Evolutionary conservation across 768 basidiomycete species (phyloP).

Genomic region (Auriculariales sp.): DNA sequence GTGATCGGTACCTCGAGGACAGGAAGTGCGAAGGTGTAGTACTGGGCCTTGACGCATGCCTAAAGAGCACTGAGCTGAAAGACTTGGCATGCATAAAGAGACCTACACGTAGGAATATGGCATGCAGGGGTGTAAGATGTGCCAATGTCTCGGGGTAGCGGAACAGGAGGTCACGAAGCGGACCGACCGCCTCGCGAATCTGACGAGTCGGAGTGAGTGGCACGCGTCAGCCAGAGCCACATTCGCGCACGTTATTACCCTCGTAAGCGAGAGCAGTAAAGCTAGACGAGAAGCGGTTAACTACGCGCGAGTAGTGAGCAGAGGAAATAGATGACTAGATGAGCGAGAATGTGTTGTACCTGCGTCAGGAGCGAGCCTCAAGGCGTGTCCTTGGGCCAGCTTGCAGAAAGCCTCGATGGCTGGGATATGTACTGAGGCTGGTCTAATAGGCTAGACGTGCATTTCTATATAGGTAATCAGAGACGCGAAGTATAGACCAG

Average conservation of each 20-base stretch:
- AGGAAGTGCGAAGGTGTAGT: conserved; percentile 43
- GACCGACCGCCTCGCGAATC: conserved; percentile 34
- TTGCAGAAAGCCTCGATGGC: conserved; percentile 44
- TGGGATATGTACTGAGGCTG: conserved; percentile 24
- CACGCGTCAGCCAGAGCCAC: too few relatives aligned
- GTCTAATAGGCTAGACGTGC: conserved; percentile 35
- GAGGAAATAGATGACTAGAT: conserved; percentile 17
- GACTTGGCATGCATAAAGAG: not conserved
- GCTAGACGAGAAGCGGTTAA: not conserved
- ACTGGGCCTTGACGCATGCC: conserved; percentile 40
- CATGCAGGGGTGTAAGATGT: conserved; percentile 57
- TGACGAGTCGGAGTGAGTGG: too few relatives aligned
- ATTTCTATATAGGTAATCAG: conserved; percentile 24
- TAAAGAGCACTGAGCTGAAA: conserved; percentile 13
- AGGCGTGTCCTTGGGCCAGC: conserved; percentile 46
- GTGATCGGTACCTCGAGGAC: conserved; percentile 51
- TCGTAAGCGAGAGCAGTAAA: not conserved
- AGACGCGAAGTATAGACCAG: conserved; percentile 5
- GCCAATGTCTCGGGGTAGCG: conserved; percentile 45
- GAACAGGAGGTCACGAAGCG: conserved; percentile 42
- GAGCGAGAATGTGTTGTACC: conserved; percentile 21
- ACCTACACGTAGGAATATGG: conserved; percentile 48
- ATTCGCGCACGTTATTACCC: too few relatives aligned
- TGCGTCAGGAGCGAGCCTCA: conserved; percentile 53
- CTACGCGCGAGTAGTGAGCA: not conserved